Evolutionary conservation across 352 stramenopile genomes (phyloP).

Genomic region (Thalassiosira hispida): DNA sequence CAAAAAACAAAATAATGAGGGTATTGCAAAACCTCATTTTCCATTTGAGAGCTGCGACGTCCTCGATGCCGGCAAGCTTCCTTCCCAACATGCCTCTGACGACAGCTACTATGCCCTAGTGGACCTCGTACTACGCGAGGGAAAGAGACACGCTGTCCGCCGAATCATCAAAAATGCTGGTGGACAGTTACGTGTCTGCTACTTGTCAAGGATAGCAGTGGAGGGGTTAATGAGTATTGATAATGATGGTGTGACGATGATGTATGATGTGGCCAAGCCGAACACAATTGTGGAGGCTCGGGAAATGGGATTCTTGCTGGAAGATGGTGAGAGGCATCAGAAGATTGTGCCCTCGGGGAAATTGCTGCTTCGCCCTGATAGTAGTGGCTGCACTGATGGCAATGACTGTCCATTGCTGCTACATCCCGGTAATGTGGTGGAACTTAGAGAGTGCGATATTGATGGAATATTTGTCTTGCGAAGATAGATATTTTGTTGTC

Average conservation of each 20-base stretch:
- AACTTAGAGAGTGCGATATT: conserved; percentile 29
- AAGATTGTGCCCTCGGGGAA: conserved; percentile 1
- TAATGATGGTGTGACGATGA: background rate
- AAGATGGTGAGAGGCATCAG: conserved; percentile 15
- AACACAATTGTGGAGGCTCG: conserved; percentile 19
- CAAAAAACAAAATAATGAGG: background rate
- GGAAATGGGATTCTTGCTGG: conserved; percentile 25
- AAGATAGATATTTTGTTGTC: background rate
- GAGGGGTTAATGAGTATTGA: conserved; percentile 23
- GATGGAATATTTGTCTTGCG: conserved; percentile 46
- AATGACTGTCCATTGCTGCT: conserved; percentile 15
- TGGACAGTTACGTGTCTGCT: conserved; percentile 27
- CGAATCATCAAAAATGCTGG: conserved; percentile 42
- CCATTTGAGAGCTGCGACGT: conserved; percentile 31
- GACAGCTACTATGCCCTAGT: conserved; percentile 38
- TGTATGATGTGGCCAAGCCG: conserved; percentile 16
- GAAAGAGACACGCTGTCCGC: conserved; percentile 41
- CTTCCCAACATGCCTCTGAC: conserved; percentile 34
- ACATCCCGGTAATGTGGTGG: conserved; percentile 30
- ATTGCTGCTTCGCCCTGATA: conserved; percentile 11
- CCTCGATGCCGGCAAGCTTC: conserved; percentile 36
- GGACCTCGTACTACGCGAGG: conserved; percentile 36
- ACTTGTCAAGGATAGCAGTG: conserved; percentile 45
- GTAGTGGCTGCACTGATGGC: background rate
- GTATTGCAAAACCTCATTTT: conserved; percentile 22